Base-by-base conservation (phyloP, 139 green algal species). In the Chlorokybus atmophyticus region DNA sequence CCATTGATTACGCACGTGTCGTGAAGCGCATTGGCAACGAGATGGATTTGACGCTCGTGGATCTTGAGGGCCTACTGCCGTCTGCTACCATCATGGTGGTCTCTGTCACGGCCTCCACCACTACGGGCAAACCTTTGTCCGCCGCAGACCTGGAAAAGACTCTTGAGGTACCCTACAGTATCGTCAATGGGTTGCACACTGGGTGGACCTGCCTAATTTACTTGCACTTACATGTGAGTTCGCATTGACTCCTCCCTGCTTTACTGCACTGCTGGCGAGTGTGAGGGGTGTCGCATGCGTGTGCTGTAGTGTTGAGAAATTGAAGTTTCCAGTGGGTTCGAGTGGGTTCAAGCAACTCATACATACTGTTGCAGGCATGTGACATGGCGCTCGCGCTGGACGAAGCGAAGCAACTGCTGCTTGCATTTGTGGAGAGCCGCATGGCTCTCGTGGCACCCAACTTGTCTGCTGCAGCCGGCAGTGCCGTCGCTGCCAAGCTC, bases 71-170 rank as follows among this genome's bases (percentile, higher is more conserved):
- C 7, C 51, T 93, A 26, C 63, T 93, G 41, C 83, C 84, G 0
- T 80, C 77, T 31, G 82, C 86, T 5, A 89, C 88, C n/a, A 79
- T 90, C 70, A 98, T 98, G 91, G 92, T 96, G 30, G 82, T 95
- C 8, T 83, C 81, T 5, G 88, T 96, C 29, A 94, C 86, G 1
- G 89, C 85, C n/a, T 89, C 86, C 21, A 98, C 91, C 55, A 97
- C 91, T 3, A 71, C 55, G 19, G 83, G 91, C 24, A 73, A 81
- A 66, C 70, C 74, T 1, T 70, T 96, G 41, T 66, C 40, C 3
- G 58, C 76, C 10, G 78, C 74, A 24, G 59, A 73, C 19, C 73
- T 94, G 28, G 31, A 38, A 19, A 67, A 62, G 57, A 52, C 41
- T 3, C 29, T 85, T 68, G n/a, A n/a, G n/a, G n/a, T n/a, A n/a